Evolutionary conservation across 495 filamentous ascomycete species (phyloP).

Genomic region (Massariosphaeria phaeospora): DNA sequence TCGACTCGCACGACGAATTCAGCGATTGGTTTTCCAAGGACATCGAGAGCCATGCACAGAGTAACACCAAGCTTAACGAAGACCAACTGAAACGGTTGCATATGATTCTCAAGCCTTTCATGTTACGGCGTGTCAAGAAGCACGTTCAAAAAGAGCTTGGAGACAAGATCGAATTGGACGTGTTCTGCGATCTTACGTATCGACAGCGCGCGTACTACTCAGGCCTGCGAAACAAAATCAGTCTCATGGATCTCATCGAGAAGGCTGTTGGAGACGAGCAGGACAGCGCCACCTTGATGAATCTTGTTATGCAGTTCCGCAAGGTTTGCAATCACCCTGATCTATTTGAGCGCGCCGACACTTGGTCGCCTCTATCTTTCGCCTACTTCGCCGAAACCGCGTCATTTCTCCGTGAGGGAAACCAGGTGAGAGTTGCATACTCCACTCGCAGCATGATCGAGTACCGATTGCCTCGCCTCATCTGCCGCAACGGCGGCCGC

Average conservation of each 20-base stretch:
- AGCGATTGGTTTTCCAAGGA: conserved; percentile 99
- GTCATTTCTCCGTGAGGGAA: conserved; percentile 86
- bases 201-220: conserved; percentile 92
- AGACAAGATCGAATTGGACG: conserved; percentile 94
- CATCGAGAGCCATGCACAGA: conserved; percentile 96
- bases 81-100: conserved; percentile 93
- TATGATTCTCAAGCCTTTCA: conserved; percentile 99
- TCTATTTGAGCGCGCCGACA: conserved; percentile 91
- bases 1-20: conserved; percentile 98
- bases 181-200: conserved; percentile 96
- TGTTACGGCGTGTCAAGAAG: conserved; percentile 98
- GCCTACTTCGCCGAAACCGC: conserved; percentile 88
- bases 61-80: conserved; percentile 97
- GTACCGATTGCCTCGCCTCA: conserved; percentile 71
- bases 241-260: conserved; percentile 96
- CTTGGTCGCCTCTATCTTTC: conserved; percentile 74
- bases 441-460: conserved; percentile 83
- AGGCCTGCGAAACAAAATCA: conserved; percentile 90
- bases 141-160: conserved; percentile 98
- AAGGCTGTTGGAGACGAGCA: conserved; percentile 93
- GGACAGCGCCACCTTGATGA: conserved; percentile 95
- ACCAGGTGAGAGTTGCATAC: conserved; percentile 72
- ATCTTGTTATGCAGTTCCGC: conserved; percentile 98
- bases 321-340: conserved; percentile 99
- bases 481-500: conserved; percentile 71